Conservation (phyloP, 768 basidiomycete genomes). For the Pisolithus microcarpus region DNA sequence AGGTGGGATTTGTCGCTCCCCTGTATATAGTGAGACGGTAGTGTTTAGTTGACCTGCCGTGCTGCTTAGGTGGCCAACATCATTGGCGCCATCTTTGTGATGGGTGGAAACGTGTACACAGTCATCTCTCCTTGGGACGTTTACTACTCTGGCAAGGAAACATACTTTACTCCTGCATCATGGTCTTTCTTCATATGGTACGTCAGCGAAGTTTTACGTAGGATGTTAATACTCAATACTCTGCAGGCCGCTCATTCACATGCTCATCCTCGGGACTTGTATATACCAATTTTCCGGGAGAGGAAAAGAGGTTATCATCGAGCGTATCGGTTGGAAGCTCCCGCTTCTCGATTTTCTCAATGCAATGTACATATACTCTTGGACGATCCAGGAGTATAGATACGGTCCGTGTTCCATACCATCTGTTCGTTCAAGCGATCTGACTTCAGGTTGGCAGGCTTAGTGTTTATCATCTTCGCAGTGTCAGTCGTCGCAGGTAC, state of each 20-base stretch:
- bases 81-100: constrained; percentile 45
- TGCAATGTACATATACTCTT: constrained; percentile 56
- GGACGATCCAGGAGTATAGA: constrained; percentile 46
- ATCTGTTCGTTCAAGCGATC: neutral
- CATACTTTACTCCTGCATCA: constrained; percentile 60
- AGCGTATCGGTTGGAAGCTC: constrained; percentile 61
- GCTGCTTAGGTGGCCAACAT: constrained; percentile 45
- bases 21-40: neutral
- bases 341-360: constrained; percentile 58
- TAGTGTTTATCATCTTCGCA: constrained; percentile 36
- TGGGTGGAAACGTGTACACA: constrained; percentile 56
- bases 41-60: constrained; percentile 3
- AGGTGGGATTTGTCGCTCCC: constrained; percentile 30
- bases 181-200: constrained; percentile 61
- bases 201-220: constrained; percentile 7
- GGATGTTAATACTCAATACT: neutral
- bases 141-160: constrained; percentile 46
- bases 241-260: constrained; percentile 52
- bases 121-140: constrained; percentile 46
- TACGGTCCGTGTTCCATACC: constrained; percentile 24
- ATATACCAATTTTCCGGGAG: constrained; percentile 51
- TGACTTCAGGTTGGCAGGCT: constrained; percentile 22
- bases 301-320: constrained; percentile 52
- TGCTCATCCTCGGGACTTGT: constrained; percentile 58
- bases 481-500: constrained; percentile 47